Conservation (phyloP, 495 filamentous ascomycete species). For the Penicillium mononematosum region DNA sequence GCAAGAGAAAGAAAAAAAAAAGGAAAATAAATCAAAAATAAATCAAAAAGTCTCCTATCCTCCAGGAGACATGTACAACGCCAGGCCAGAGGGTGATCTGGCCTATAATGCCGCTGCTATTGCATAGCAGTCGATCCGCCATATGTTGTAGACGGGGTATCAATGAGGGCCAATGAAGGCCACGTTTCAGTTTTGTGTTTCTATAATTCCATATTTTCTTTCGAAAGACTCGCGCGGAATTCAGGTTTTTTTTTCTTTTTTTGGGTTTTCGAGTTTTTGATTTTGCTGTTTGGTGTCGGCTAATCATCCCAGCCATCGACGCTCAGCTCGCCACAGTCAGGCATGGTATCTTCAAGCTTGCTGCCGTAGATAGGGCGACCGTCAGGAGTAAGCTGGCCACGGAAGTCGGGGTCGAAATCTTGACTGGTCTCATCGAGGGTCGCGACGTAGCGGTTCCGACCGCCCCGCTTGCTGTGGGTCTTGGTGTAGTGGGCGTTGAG, state of each 20-base stretch:
- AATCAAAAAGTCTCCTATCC: slow-evolving; percentile 19
- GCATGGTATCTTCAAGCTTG: slow-evolving; percentile 41
- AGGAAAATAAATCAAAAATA: slow-evolving; percentile 18
- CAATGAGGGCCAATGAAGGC: slow-evolving; percentile 15
- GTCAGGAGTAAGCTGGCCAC: slow-evolving; percentile 44
- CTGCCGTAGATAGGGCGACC: slow-evolving; percentile 44
- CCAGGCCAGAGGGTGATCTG: slow-evolving; percentile 27
- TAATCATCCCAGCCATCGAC: slow-evolving; percentile 41
- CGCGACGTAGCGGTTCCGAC: slow-evolving; percentile 48
- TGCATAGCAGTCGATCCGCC: slow-evolving; percentile 22
- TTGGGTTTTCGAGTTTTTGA: slow-evolving; percentile 15
- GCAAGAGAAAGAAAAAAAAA: slow-evolving; percentile 24
- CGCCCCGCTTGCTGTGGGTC: slow-evolving; percentile 50
- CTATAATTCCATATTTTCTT: slow-evolving; percentile 10
- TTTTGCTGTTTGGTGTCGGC: slow-evolving; percentile 13
- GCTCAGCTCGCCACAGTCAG: slow-evolving; percentile 36
- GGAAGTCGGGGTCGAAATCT: slow-evolving; percentile 48
- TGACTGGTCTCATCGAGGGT: slow-evolving; percentile 47
- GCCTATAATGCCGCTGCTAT: slow-evolving; percentile 25
- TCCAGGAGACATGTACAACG: slow-evolving; percentile 38
- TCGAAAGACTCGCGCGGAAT: slow-evolving; percentile 6
- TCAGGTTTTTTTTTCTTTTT: slow-evolving; percentile 12
- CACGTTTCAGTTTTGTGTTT: slow-evolving; percentile 10
- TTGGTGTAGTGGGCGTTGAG: slow-evolving; percentile 51
- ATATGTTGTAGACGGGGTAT: slow-evolving; percentile 31